phyloP scores from a whole-genome alignment of 441 rosid species.

The Adansonia madagascariensis region DNA sequence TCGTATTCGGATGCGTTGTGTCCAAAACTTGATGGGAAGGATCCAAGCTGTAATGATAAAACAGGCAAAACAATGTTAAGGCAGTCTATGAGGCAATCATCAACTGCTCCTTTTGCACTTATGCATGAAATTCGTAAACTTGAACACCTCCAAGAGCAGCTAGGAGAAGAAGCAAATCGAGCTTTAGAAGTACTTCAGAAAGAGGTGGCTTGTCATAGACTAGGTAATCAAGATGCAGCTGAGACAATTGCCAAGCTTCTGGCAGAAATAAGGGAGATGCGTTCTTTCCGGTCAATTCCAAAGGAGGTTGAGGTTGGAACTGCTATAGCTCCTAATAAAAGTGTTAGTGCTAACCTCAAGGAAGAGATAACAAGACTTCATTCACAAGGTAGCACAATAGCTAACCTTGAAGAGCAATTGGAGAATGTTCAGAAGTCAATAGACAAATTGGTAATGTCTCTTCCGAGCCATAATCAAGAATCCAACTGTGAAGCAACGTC shows the following conservation, averaged over 20 bases:
- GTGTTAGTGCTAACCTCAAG: constrained; percentile 92
- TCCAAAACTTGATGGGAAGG: constrained; percentile 61
- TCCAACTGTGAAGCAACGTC: constrained; percentile 51
- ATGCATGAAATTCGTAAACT: constrained; percentile 99
- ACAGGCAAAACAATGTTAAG: constrained; percentile 66
- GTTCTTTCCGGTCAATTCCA: constrained; percentile 54
- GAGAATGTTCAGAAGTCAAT: constrained; percentile 98
- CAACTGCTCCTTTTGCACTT: constrained; percentile 90
- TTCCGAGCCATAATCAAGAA: constrained; percentile 63
- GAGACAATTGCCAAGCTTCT: constrained; percentile 95
- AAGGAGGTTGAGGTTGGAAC: constrained; percentile 63
- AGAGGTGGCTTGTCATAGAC: constrained; percentile 96
- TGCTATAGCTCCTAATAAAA: constrained; percentile 67
- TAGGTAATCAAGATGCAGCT: constrained; percentile 99
- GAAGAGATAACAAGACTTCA: constrained; percentile 97
- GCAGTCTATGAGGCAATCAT: constrained; percentile 91
- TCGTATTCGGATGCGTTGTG: constrained; percentile 70
- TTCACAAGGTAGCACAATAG: constrained; percentile 93
- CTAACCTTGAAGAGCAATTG: constrained; percentile 87
- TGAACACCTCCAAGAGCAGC: constrained; percentile 96
- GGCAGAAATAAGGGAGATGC: constrained; percentile 95
- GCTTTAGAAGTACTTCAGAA: constrained; percentile 96
- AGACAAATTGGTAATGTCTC: constrained; percentile 93
- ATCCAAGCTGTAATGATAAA: constrained; percentile 48
- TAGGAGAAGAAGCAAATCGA: constrained; percentile 93